phyloP scores from a whole-genome alignment of 768 basidiomycete species.

The Pleurotus tuoliensis region DNA sequence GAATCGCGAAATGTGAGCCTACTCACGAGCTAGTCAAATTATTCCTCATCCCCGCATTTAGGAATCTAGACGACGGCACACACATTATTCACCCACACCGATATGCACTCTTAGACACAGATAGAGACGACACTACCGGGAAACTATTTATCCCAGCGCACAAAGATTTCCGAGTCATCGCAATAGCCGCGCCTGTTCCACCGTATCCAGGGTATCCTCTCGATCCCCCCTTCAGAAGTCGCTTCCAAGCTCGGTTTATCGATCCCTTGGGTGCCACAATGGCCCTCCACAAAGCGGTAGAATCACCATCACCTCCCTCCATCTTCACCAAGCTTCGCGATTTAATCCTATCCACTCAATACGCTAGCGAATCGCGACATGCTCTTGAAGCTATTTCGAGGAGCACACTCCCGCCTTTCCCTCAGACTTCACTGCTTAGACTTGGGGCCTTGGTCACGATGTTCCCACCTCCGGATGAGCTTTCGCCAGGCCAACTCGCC shows the following conservation, averaged over 20 bases:
- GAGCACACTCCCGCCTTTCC: slow-evolving; percentile 55
- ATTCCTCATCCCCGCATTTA: slow-evolving; percentile 15
- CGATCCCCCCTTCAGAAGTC: slow-evolving; percentile 65
- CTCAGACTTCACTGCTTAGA: slow-evolving; percentile 58
- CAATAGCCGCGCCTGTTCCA: slow-evolving; percentile 66
- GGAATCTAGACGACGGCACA: slow-evolving; percentile 68
- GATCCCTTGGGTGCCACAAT: slow-evolving; percentile 55
- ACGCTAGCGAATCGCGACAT: slow-evolving; percentile 55
- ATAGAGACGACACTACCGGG: slow-evolving; percentile 22
- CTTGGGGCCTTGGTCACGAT: slow-evolving; percentile 37
- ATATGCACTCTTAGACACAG: slow-evolving; percentile 43
- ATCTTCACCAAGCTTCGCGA: slow-evolving; percentile 46
- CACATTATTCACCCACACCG: slow-evolving; percentile 66
- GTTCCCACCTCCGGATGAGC: slow-evolving; percentile 43
- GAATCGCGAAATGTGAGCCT: slow-evolving; percentile 61
- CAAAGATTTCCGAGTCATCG: slow-evolving; percentile 64
- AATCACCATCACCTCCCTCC: slow-evolving; percentile 10
- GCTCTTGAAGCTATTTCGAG: slow-evolving; percentile 50
- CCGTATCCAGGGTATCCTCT: slow-evolving; percentile 65
- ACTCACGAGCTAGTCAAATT: too few species aligned
- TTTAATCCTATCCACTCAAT: slow-evolving; percentile 59
- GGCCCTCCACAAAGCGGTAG: slow-evolving; percentile 27
- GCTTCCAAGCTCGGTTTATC: slow-evolving; percentile 65
- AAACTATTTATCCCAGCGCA: slow-evolving; percentile 61
- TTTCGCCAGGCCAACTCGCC: slow-evolving; percentile 47